Percentiles rank a stretch among this genome's conserved stretches.
phyloP scores from a whole-genome alignment of 1,284 basidiomycete species.

The Moesziomyces aphidis region DNA sequence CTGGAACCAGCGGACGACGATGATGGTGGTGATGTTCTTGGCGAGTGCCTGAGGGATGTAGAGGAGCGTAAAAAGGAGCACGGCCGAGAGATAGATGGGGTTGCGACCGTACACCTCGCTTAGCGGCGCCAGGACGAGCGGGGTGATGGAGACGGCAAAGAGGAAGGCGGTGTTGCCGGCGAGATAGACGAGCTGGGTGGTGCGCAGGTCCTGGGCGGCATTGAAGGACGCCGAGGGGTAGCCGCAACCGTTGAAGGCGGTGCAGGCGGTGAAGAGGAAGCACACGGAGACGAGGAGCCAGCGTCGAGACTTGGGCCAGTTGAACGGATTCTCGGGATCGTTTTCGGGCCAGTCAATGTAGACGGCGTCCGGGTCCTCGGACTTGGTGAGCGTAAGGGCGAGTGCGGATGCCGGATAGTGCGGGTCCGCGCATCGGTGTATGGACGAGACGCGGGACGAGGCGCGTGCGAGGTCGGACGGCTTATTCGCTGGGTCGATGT shows the following conservation, averaged over 20 bases:
- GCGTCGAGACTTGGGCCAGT: constrained; percentile 44
- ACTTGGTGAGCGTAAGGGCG: constrained; percentile 44
- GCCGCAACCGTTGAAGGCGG: constrained; percentile 56
- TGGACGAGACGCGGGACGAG: constrained; percentile 37
- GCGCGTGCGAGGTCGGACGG: constrained; percentile 33
- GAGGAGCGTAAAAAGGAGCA: constrained; percentile 45
- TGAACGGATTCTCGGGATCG: constrained; percentile 57
- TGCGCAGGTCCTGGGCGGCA: constrained; percentile 25
- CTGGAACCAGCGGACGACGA: constrained; percentile 67
- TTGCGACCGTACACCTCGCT: constrained; percentile 53
- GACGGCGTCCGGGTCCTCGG: constrained; percentile 34
- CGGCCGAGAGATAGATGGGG: constrained; percentile 46
- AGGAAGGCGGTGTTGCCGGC: constrained; percentile 49
- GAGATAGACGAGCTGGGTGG: constrained; percentile 41
- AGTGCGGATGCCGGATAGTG: constrained; percentile 37
- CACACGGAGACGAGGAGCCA: constrained; percentile 42
- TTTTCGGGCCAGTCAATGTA: constrained; percentile 55
- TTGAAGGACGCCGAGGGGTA: constrained; percentile 35
- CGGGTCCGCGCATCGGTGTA: constrained; percentile 36
- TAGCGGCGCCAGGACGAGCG: constrained; percentile 53
- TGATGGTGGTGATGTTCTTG: constrained; percentile 55
- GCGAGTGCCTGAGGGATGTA: constrained; percentile 63
- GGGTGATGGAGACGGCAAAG: constrained; percentile 50
- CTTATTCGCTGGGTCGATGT: constrained; percentile 27
- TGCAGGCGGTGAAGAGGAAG: constrained; percentile 53